Conservation (phyloP, 2,329 filamentous ascomycete species). For the Calonectria leucothoes region DNA sequence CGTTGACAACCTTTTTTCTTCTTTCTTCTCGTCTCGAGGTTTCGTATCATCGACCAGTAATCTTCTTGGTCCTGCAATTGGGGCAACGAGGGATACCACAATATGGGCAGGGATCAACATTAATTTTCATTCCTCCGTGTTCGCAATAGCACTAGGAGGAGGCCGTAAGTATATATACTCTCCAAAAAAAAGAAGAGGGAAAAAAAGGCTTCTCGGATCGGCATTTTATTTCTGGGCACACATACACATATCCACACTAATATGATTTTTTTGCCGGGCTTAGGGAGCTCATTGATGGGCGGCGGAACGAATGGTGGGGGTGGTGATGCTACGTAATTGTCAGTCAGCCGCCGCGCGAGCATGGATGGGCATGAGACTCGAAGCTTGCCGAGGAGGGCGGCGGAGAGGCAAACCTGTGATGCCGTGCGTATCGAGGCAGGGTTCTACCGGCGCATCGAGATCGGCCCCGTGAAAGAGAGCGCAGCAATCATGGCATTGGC, state of each 20-base stretch:
- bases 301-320: not conserved
- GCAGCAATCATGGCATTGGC: not conserved
- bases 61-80: constrained; percentile 28
- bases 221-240: not conserved
- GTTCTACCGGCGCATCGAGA: not conserved
- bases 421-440: not conserved
- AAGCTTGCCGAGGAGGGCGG: not conserved
- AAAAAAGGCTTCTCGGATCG: not conserved
- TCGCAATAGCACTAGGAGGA: constrained; percentile 26
- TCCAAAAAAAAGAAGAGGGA: too few relatives aligned
- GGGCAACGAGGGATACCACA: constrained; percentile 27
- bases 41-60: constrained; percentile 10
- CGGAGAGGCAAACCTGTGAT: not conserved
- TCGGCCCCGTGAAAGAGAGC: not conserved
- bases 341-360: not conserved
- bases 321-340: not conserved
- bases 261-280: not conserved
- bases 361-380: not conserved
- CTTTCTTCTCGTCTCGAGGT: not conserved
- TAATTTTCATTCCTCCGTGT: constrained; percentile 33
- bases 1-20: not conserved
- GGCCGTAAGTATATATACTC: constrained; percentile 18
- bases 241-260: constrained; percentile 5
- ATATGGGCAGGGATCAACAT: constrained; percentile 29
- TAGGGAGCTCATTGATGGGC: not conserved